phyloP scores from a whole-genome alignment of 345 rosid genomes.

The Boechera retrofracta region DNA sequence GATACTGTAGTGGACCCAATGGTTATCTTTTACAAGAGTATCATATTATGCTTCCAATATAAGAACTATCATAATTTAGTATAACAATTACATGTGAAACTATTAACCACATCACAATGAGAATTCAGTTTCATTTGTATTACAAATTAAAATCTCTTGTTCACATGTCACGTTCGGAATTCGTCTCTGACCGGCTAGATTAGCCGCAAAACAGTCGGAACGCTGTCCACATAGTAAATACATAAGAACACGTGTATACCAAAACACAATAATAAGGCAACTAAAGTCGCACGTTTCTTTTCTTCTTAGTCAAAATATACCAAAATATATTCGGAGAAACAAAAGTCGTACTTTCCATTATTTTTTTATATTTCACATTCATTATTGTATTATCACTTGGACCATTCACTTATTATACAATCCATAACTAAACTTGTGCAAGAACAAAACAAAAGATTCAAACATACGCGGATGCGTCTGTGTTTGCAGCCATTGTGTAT shows the following conservation, averaged over 20 bases:
- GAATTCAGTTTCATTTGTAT: background rate
- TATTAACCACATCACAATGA: background rate
- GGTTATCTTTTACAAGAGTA: background rate
- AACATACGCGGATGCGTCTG: background rate
- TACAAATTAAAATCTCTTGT: background rate
- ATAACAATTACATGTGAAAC: background rate
- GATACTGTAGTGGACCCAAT: background rate
- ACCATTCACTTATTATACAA: constrained; percentile 13
- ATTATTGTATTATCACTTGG: background rate
- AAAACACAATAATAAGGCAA: background rate
- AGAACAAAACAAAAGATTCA: background rate
- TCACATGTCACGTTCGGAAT: background rate
- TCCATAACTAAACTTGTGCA: background rate
- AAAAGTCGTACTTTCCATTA: constrained; percentile 4
- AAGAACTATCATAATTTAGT: background rate
- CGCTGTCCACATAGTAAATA: background rate
- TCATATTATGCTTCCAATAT: background rate
- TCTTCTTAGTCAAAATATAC: constrained; percentile 13
- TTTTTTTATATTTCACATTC: constrained; percentile 8
- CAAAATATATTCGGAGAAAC: background rate
- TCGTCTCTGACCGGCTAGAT: constrained; percentile 11
- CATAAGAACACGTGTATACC: background rate
- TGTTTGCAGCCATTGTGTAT: background rate
- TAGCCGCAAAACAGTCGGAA: background rate
- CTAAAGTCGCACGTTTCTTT: constrained; percentile 14